These are phyloP conservation scores for Trichoderma harzianum DNA, from an alignment of 2,329 filamentous ascomycete species.

Conservation along the genomic window DNA sequence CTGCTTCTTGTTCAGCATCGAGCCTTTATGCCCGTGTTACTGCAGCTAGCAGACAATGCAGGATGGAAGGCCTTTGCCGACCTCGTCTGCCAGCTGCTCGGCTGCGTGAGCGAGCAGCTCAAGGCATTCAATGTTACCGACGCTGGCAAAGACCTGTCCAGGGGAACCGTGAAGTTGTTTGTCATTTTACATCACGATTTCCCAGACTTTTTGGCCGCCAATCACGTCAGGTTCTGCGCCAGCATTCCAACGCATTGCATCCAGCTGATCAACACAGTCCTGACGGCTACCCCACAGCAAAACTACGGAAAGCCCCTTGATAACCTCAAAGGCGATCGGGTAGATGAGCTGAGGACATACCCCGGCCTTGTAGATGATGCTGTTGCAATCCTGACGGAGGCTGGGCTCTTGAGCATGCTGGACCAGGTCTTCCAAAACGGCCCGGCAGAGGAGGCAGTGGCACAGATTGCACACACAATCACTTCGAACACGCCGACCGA, in stretches of 20 bases:
- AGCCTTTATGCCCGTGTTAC: slow-evolving; percentile 74
- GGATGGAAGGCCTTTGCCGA: slow-evolving; percentile 77
- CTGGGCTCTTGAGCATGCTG: slow-evolving; percentile 56
- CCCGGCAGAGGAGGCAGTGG: slow-evolving; percentile 68
- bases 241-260: slow-evolving; percentile 79
- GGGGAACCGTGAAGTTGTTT: slow-evolving; percentile 76
- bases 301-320: slow-evolving; percentile 63
- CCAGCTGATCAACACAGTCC: slow-evolving; percentile 83
- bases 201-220: slow-evolving; percentile 85
- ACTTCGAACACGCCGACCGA: slow-evolving; percentile 56
- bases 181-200: slow-evolving; percentile 90
- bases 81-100: slow-evolving; percentile 68
- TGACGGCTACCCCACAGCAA: slow-evolving; percentile 75
- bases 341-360: slow-evolving; percentile 69
- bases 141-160: slow-evolving; percentile 78
- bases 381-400: slow-evolving; percentile 49
- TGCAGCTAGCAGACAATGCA: slow-evolving; percentile 62
- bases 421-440: slow-evolving; percentile 59
- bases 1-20: slow-evolving; percentile 78
- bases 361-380: slow-evolving; percentile 65
- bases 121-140: slow-evolving; percentile 67
- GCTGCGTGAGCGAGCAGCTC: slow-evolving; percentile 74
- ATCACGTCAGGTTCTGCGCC: slow-evolving; percentile 78
- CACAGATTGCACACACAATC: slow-evolving; percentile 72
- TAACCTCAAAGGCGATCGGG: slow-evolving; percentile 70